Percentiles rank a stretch among this genome's conserved stretches.
These are phyloP conservation scores for Hanseniaspora gamundiae DNA, from an alignment of 1,139 yeast genomes.

Conservation along the genomic window DNA sequence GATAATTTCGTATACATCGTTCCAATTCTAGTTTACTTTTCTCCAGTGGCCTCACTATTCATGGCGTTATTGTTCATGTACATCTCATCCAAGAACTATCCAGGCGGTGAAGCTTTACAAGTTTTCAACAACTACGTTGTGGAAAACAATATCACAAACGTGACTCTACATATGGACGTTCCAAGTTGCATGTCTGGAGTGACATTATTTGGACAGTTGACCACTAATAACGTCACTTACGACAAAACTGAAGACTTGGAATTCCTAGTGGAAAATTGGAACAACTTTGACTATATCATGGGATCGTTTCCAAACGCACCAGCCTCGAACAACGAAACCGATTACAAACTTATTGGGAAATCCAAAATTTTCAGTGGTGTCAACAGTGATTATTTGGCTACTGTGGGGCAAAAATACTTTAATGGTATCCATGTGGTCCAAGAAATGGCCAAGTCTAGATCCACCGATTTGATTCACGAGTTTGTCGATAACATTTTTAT, in stretches of 20 bases:
- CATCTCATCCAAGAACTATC: constrained; percentile 67
- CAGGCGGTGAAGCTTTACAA: constrained; percentile 71
- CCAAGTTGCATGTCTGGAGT: constrained; percentile 86
- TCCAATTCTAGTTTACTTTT: constrained; percentile 20
- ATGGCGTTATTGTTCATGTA: constrained; percentile 43
- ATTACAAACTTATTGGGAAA: constrained; percentile 4
- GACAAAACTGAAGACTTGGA: constrained; percentile 58
- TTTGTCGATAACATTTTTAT: constrained; percentile 9
- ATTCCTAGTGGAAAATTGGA: constrained; percentile 35
- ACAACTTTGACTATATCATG: constrained; percentile 46
- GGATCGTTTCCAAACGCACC: constrained; percentile 4
- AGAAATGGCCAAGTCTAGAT: constrained; percentile 5
- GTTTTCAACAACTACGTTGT: constrained; percentile 38
- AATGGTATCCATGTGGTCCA: constrained; percentile 2
- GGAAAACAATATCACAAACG: constrained; percentile 14
- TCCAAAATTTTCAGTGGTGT: constrained; percentile 8
- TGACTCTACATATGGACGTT: constrained; percentile 59
- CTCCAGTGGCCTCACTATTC: constrained; percentile 26
- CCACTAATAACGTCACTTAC: constrained; percentile 33
- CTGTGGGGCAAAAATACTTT: constrained; percentile 3
- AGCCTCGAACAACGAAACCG: neutral
- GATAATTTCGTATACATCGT: constrained; percentile 27
- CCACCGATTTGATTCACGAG: constrained; percentile 8
- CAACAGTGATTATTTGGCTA: constrained; percentile 4
- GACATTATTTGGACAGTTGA: constrained; percentile 54